Evolutionary conservation across 129 eudicot species (phyloP).

Genomic region (Saussurea involucrata): DNA sequence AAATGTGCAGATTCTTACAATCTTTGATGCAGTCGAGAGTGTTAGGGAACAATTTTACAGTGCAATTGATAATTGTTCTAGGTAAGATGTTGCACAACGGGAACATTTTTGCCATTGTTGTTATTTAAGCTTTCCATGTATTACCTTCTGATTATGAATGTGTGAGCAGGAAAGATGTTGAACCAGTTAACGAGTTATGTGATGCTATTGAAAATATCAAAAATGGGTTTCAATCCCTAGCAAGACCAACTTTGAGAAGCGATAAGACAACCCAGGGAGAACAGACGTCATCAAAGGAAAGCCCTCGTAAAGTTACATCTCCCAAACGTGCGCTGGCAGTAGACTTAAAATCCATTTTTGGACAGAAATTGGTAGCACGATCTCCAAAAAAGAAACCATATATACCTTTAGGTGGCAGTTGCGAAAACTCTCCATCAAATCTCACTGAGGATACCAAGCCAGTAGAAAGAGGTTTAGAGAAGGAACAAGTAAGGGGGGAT

Average conservation of each 20-base stretch:
- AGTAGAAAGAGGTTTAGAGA: background rate
- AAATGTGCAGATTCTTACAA: slow-evolving; percentile 48
- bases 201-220: slow-evolving; percentile 44
- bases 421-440: slow-evolving; percentile 24
- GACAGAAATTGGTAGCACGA: slow-evolving; percentile 26
- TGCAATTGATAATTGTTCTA: slow-evolving; percentile 34
- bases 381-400: slow-evolving; percentile 24
- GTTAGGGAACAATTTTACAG: slow-evolving; percentile 42
- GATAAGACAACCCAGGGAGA: slow-evolving; percentile 34
- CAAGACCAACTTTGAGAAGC: slow-evolving; percentile 43
- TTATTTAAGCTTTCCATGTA: background rate
- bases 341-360: slow-evolving; percentile 23
- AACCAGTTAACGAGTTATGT: slow-evolving; percentile 38
- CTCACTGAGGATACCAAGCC: slow-evolving; percentile 2
- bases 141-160: background rate
- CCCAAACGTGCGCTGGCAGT: slow-evolving; percentile 18
- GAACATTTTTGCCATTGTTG: background rate
- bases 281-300: slow-evolving; percentile 24
- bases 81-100: slow-evolving; percentile 25
- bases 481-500: background rate
- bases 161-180: slow-evolving; percentile 45
- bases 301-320: slow-evolving; percentile 21
- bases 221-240: slow-evolving; percentile 43
- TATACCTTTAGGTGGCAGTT: slow-evolving; percentile 26
- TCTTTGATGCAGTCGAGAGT: slow-evolving; percentile 59